These are phyloP conservation scores for Serendipita sp. DNA, from an alignment of 1,284 basidiomycete species.

Conservation along the genomic window DNA sequence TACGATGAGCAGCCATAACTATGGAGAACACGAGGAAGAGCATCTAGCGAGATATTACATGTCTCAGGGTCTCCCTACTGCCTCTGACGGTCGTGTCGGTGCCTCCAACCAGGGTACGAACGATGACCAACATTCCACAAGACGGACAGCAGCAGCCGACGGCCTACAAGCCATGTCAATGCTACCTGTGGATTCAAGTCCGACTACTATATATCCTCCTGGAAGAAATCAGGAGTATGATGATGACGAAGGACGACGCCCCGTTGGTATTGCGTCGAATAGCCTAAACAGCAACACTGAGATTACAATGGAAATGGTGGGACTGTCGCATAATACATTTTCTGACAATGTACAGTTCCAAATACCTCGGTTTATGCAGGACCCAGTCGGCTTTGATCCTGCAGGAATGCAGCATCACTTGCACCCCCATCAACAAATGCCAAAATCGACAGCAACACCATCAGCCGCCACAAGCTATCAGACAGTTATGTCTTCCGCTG, in stretches of 20 bases:
- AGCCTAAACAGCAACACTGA: not conserved
- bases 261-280: not conserved
- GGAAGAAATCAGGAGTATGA: not conserved
- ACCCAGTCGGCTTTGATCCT: not conserved
- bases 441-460: too few species aligned
- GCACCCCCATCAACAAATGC: too few species aligned
- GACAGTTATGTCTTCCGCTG: too few species aligned
- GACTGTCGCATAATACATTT: constrained; percentile 17
- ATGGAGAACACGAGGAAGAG: too few species aligned
- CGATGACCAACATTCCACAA: not conserved
- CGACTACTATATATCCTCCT: not conserved
- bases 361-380: constrained; percentile 44
- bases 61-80: too few species aligned
- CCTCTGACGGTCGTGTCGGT: too few species aligned
- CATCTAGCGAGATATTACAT: too few species aligned
- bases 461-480: too few species aligned
- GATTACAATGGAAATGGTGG: not conserved
- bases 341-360: constrained; percentile 37
- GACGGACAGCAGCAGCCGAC: not conserved
- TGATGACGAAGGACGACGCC: not conserved
- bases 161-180: not conserved
- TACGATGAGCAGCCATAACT: too few species aligned
- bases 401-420: not conserved
- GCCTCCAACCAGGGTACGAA: too few species aligned
- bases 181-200: not conserved